phyloP scores from a whole-genome alignment of 306 rosid genomes.

The Cicer chorassanicum region DNA sequence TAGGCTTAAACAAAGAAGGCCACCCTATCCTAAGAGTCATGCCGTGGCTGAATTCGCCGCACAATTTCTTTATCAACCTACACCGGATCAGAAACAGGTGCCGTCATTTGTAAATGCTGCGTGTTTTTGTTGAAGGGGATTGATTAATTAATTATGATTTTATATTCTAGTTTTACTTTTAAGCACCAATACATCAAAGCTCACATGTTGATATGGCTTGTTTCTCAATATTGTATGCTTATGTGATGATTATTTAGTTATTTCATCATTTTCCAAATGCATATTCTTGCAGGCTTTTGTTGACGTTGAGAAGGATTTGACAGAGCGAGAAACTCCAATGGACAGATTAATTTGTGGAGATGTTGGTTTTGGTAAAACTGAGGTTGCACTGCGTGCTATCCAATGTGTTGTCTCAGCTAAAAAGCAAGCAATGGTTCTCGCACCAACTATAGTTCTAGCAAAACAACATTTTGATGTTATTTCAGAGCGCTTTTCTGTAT shows the following conservation, averaged over 20 bases:
- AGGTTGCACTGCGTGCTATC: conserved; percentile 97
- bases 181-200: conserved; percentile 12
- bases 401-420: conserved; percentile 79
- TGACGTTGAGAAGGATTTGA: conserved; percentile 90
- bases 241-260: conserved; percentile 39
- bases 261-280: conserved; percentile 35
- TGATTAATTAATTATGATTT: background rate
- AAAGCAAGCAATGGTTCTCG: conserved; percentile 94
- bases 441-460: conserved; percentile 95
- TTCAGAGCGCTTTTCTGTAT: conserved; percentile 76
- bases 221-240: conserved; percentile 6
- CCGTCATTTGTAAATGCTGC: conserved; percentile 17
- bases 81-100: conserved; percentile 91
- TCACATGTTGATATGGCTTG: background rate
- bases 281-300: conserved; percentile 70
- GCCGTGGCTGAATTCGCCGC: conserved; percentile 62
- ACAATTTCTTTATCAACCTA: conserved; percentile 75
- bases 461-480: conserved; percentile 90
- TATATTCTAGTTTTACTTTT: conserved; percentile 27
- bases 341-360: conserved; percentile 97
- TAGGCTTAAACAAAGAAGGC: conserved; percentile 86
- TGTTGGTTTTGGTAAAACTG: conserved; percentile 98
- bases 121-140: conserved; percentile 13
- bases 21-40: conserved; percentile 66
- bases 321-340: conserved; percentile 86